Evolutionary conservation across 768 basidiomycete species (phyloP).

Genomic region (Mycena amicta): DNA sequence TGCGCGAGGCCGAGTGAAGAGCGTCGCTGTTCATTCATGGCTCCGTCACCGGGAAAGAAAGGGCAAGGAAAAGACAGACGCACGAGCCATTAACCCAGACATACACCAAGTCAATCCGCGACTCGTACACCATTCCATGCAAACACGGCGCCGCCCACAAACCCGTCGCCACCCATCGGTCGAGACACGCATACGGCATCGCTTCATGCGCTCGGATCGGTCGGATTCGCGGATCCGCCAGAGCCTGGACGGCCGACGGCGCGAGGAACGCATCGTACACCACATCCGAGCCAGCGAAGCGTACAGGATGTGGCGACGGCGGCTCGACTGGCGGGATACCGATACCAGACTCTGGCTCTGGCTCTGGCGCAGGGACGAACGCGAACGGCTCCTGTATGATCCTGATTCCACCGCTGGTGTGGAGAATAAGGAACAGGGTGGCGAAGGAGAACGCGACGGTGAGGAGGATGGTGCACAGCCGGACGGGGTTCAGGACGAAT

Average conservation of each 20-base stretch:
- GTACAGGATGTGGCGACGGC: neutral
- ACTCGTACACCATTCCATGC: conserved; percentile 15
- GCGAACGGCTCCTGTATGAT: neutral
- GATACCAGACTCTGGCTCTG: neutral
- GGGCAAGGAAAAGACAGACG: neutral
- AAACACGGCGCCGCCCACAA: conserved; percentile 20
- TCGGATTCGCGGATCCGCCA: conserved; percentile 10
- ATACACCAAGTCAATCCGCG: conserved; percentile 21
- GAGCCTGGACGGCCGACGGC: conserved; percentile 2
- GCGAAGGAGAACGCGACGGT: conserved; percentile 16
- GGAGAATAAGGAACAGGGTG: conserved; percentile 6
- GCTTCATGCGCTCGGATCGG: conserved; percentile 17
- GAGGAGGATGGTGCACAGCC: conserved; percentile 10
- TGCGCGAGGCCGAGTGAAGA: conserved; percentile 13
- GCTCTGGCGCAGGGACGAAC: neutral
- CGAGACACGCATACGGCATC: conserved; percentile 17
- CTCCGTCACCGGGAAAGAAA: neutral
- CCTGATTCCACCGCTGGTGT: neutral
- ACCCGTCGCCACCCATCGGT: conserved; percentile 19
- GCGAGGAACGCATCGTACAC: conserved; percentile 17
- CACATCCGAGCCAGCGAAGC: neutral
- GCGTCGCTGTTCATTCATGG: conserved; percentile 8
- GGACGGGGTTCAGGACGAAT: neutral
- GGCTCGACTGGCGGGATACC: neutral
- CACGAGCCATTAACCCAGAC: conserved; percentile 27